Evolutionary conservation across 176 grass and related monocot genomes (phyloP).

Genomic region (Musa schizocarpa): DNA sequence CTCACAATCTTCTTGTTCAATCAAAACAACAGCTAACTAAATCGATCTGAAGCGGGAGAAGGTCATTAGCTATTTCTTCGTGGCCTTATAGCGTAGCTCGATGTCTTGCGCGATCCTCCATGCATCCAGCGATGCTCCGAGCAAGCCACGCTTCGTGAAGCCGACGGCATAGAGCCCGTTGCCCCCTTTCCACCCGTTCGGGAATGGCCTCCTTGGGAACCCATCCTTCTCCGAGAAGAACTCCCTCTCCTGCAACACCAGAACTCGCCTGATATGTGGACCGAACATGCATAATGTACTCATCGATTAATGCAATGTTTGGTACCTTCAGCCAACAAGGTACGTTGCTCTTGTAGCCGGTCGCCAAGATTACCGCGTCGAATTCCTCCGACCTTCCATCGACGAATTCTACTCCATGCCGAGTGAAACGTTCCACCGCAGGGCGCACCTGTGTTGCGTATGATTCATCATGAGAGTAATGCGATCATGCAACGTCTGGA

Average conservation of each 20-base stretch:
- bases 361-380: slow-evolving; percentile 64
- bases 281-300: background rate
- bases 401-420: slow-evolving; percentile 50
- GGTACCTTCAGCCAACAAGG: slow-evolving; percentile 82
- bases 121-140: slow-evolving; percentile 63
- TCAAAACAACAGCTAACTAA: too few relatives aligned
- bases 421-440: slow-evolving; percentile 29
- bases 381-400: slow-evolving; percentile 49
- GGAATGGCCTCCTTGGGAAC: slow-evolving; percentile 46
- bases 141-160: slow-evolving; percentile 53
- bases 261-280: background rate
- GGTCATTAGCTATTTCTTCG: background rate
- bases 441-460: slow-evolving; percentile 42
- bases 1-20: too few relatives aligned
- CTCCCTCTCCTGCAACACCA: slow-evolving; percentile 38
- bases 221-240: slow-evolving; percentile 82
- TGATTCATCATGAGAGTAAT: background rate
- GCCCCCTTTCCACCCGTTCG: slow-evolving; percentile 73
- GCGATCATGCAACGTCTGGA: background rate
- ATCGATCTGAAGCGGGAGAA: too few relatives aligned
- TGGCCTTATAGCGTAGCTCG: slow-evolving; percentile 17
- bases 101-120: slow-evolving; percentile 51
- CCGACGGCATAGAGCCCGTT: slow-evolving; percentile 68
- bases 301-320: background rate
- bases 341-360: slow-evolving; percentile 79